Percentiles rank a stretch among this genome's conserved stretches.
Conservation (phyloP, 2,329 filamentous ascomycete genomes). For the Torrubiellomyces zombiae region DNA sequence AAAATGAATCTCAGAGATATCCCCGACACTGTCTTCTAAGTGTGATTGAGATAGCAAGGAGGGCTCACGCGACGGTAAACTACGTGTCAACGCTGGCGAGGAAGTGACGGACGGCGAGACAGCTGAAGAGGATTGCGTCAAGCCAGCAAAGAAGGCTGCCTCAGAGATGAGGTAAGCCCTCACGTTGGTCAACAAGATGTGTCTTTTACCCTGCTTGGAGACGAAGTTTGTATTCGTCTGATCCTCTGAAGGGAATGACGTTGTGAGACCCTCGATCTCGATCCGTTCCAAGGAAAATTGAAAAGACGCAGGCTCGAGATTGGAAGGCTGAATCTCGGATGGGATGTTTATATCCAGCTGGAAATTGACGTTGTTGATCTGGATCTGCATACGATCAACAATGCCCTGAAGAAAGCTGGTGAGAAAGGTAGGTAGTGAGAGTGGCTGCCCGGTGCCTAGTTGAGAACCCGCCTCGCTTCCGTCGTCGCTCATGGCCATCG, state of each 20-base stretch:
- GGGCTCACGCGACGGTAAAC: slow-evolving; percentile 16
- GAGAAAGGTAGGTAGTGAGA: slow-evolving; percentile 55
- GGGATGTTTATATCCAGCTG: slow-evolving; percentile 46
- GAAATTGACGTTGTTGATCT: slow-evolving; percentile 47
- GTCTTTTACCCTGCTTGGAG: slow-evolving; percentile 47
- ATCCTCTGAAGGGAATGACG: slow-evolving; percentile 9
- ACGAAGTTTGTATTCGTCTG: too few species aligned
- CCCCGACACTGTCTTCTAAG: too few species aligned
- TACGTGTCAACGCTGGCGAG: slow-evolving; percentile 32
- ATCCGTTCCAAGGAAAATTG: slow-evolving; percentile 49
- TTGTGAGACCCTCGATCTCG: slow-evolving; percentile 49
- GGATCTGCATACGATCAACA: slow-evolving; percentile 51
- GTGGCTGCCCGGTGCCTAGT: slow-evolving; percentile 51
- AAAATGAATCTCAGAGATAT: too few species aligned
- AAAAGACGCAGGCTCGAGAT: slow-evolving; percentile 41
- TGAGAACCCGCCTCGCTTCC: slow-evolving; percentile 42
- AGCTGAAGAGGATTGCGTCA: slow-evolving; percentile 40
- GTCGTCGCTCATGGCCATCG: slow-evolving; percentile 42
- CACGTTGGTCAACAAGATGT: slow-evolving; percentile 45
- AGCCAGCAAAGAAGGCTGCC: slow-evolving; percentile 44
- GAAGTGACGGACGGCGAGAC: slow-evolving; percentile 23
- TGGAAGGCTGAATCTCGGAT: slow-evolving; percentile 26
- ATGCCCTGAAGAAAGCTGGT: slow-evolving; percentile 59
- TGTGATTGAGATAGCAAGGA: slow-evolving; percentile 13
- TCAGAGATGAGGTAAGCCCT: slow-evolving; percentile 51